Evolutionary conservation across 495 filamentous ascomycete genomes (phyloP).

Genomic region (Beverwykella pulmonaria): DNA sequence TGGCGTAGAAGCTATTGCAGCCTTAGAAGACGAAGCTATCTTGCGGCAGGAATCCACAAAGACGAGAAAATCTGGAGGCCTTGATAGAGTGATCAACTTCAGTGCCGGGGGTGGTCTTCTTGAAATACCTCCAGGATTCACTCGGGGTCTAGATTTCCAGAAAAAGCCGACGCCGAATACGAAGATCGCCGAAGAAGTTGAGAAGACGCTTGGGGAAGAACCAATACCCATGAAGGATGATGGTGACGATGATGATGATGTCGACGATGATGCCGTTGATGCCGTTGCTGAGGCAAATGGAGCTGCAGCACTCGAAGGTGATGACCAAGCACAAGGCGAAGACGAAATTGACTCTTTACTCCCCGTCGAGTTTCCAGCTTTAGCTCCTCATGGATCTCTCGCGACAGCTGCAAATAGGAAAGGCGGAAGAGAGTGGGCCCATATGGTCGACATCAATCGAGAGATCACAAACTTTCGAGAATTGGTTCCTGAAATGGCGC

Average conservation of each 20-base stretch:
- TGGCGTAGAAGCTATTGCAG: slow-evolving; percentile 77
- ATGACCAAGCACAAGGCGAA: slow-evolving; percentile 53
- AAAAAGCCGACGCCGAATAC: slow-evolving; percentile 61
- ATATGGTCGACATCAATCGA: slow-evolving; percentile 93
- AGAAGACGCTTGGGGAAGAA: slow-evolving; percentile 72
- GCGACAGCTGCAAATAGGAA: slow-evolving; percentile 69
- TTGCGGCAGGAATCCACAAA: slow-evolving; percentile 35
- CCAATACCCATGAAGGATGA: slow-evolving; percentile 52
- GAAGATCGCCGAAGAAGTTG: slow-evolving; percentile 68
- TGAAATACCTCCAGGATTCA: slow-evolving; percentile 80
- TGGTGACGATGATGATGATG: slow-evolving; percentile 51
- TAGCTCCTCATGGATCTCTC: slow-evolving; percentile 82
- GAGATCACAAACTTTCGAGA: slow-evolving; percentile 90
- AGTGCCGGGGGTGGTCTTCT: slow-evolving; percentile 76
- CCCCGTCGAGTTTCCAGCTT: slow-evolving; percentile 87
- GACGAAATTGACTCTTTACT: slow-evolving; percentile 91
- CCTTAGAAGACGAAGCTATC: slow-evolving; percentile 67
- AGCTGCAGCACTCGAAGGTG: slow-evolving; percentile 35
- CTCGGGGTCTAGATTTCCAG: slow-evolving; percentile 73
- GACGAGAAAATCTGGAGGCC: slow-evolving; percentile 50
- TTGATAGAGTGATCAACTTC: slow-evolving; percentile 82
- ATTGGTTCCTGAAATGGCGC: slow-evolving; percentile 92
- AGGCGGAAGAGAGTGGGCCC: slow-evolving; percentile 88
- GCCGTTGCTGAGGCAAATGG: slow-evolving; percentile 36
- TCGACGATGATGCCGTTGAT: slow-evolving; percentile 47